A percentile compares a stretch with the other conserved stretches of the same genome.
phyloP scores from a whole-genome alignment of 805 yeast genomes.

The Candida insectorum region DNA sequence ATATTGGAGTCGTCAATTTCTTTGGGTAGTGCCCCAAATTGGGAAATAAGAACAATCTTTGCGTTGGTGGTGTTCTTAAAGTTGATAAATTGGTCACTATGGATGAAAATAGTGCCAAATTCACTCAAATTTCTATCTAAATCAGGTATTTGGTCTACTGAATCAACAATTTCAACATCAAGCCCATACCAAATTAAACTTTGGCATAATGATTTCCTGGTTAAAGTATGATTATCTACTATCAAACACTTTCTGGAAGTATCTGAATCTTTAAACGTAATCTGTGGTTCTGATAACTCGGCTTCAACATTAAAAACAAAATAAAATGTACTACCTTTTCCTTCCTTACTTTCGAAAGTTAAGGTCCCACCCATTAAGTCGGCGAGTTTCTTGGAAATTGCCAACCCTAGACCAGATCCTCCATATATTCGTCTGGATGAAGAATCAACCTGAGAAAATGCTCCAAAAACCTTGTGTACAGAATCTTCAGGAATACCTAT shows the following conservation, averaged over 20 bases:
- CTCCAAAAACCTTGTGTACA: constrained; percentile 45
- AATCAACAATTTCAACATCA: constrained; percentile 20
- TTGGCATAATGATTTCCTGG: constrained; percentile 27
- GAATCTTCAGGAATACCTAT: constrained; percentile 49
- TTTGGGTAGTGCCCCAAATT: constrained; percentile 26
- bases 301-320: constrained; percentile 34
- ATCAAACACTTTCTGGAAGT: constrained; percentile 26
- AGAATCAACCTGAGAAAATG: constrained; percentile 56
- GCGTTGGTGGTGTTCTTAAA: constrained; percentile 4
- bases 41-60: constrained; percentile 22
- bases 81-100: constrained; percentile 13
- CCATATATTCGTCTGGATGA: constrained; percentile 50
- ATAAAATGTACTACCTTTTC: constrained; percentile 44
- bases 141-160: constrained; percentile 13
- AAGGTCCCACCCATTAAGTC: constrained; percentile 49
- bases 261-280: constrained; percentile 4
- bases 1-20: constrained; percentile 17
- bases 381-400: constrained; percentile 45
- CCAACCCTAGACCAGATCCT: constrained; percentile 51
- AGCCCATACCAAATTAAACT: constrained; percentile 34
- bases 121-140: constrained; percentile 4
- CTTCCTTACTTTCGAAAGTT: constrained; percentile 43
- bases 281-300: constrained; percentile 15
- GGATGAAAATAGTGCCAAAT: constrained; percentile 17
- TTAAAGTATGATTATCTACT: constrained; percentile 27